phyloP scores from a whole-genome alignment of 2,329 filamentous ascomycete genomes.

The Chaetomium sp. region DNA sequence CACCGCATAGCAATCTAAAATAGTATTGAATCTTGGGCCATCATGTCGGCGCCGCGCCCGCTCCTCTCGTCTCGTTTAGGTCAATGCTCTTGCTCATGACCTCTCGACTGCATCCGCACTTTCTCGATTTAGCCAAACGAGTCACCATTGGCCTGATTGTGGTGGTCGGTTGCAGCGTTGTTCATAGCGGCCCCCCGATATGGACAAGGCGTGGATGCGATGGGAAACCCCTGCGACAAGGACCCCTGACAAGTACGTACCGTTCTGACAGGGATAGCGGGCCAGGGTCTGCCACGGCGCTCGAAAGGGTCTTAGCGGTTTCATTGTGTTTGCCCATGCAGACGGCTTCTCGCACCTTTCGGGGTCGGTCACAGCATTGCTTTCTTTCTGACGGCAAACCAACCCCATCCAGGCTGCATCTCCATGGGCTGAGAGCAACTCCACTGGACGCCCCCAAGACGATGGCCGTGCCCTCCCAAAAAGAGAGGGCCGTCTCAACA shows the following conservation, averaged over 20 bases:
- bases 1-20: too few relatives aligned
- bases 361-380: conserved; percentile 19
- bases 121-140: conserved; percentile 22
- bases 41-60: conserved; percentile 7
- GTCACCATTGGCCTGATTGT: conserved; percentile 17
- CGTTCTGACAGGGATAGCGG: conserved; percentile 13
- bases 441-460: conserved; percentile 8
- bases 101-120: conserved; percentile 8
- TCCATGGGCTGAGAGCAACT: conserved; percentile 2
- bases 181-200: conserved; percentile 19
- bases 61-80: background rate
- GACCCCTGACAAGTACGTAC: conserved; percentile 10
- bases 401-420: conserved; percentile 13
- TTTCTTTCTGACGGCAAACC: conserved; percentile 12
- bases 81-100: background rate
- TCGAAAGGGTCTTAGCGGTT: conserved; percentile 25
- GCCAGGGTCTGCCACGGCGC: conserved; percentile 10
- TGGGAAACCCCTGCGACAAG: conserved; percentile 15
- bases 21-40: conserved; percentile 1
- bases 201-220: conserved; percentile 18
- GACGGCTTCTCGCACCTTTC: conserved; percentile 16
- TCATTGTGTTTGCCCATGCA: conserved; percentile 22
- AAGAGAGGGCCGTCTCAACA: conserved; percentile 20
- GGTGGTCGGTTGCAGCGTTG: conserved; percentile 15
- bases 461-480: conserved; percentile 7